Base-by-base conservation (phyloP, 495 filamentous ascomycete genomes). In the Penicillium ucsense region DNA sequence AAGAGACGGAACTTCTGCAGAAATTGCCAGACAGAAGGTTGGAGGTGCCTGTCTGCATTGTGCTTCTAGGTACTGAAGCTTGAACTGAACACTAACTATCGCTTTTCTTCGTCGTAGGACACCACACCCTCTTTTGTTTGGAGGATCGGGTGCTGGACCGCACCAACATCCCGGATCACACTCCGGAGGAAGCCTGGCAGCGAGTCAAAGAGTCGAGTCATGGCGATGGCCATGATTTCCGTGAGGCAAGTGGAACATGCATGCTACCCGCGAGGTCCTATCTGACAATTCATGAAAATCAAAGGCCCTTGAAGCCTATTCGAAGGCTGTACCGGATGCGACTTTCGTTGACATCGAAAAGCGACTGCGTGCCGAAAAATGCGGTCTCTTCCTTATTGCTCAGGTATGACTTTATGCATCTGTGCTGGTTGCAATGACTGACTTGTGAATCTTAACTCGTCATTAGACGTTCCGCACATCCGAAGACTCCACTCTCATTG, bases 1-100 rank as follows among this genome's bases (percentile, higher is more conserved):
- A 78, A 73, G 47, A 78, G 79, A 3, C 68, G 81, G 5, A 60
- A 71, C 20, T 55, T 77, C 5, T 97, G 91, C 75, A 78, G 74
- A 46, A 88, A 90, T 59, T 97, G 91, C 61, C 70, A 76, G 43
- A 47, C 76, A 42, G 80, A 86, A 67, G 89, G 87, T 85, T 65
- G 57, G 62, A 51, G 29, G 11, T 38, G 1, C 20, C 20, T 20
- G 20, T 20, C 20, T 20, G 20, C 20, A 20, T 20, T 2, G 20
- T 20, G 20, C 20, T 20, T 20, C 20, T 20, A 20, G 20, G 20
- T 20, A 20, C 20, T 20, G 20, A 20, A 20, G 20, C 20, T 20
- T 20, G 20, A 20, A 20, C 20, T 20, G 20, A 20, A 20, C 20
- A 31, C 40, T 4, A 29, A 29, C 8, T 20, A 6, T 45, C 37